Evolutionary conservation across 352 stramenopile genomes (phyloP).

Genomic region (Phytophthora multivora): DNA sequence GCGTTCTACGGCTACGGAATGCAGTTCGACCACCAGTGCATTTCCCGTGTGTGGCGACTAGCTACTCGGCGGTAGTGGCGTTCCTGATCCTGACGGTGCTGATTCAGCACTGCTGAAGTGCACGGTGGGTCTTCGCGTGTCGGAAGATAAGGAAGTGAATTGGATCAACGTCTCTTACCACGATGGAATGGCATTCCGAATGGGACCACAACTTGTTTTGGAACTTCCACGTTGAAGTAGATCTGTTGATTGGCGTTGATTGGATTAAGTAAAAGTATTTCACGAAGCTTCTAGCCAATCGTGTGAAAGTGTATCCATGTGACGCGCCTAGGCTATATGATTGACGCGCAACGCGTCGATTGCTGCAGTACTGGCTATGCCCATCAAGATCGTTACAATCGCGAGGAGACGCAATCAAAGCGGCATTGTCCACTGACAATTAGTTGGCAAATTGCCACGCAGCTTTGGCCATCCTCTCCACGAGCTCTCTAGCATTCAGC

Average conservation of each 20-base stretch:
- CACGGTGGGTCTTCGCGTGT: conserved; percentile 68
- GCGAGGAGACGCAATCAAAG: background rate
- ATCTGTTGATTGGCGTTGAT: background rate
- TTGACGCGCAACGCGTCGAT: background rate
- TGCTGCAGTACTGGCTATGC: background rate
- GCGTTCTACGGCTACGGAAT: conserved; percentile 49
- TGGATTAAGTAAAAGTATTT: background rate
- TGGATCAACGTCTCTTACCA: conserved; percentile 77
- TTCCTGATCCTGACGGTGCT: conserved; percentile 60
- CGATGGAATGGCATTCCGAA: too few species aligned
- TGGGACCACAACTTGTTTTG: too few species aligned
- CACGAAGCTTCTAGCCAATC: too few species aligned
- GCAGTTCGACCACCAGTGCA: conserved; percentile 52
- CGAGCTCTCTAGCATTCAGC: too few species aligned
- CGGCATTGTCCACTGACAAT: background rate
- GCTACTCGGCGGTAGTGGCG: conserved; percentile 60
- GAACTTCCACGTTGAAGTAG: background rate
- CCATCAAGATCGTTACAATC: background rate
- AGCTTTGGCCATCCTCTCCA: background rate
- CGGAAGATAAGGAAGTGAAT: conserved; percentile 75
- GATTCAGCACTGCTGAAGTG: too few species aligned
- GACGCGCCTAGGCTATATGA: background rate
- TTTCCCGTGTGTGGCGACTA: conserved; percentile 49
- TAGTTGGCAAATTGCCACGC: background rate
- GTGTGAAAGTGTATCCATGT: background rate